Conservation (phyloP, 2,329 filamentous ascomycete genomes). For the Verticillium longisporum region DNA sequence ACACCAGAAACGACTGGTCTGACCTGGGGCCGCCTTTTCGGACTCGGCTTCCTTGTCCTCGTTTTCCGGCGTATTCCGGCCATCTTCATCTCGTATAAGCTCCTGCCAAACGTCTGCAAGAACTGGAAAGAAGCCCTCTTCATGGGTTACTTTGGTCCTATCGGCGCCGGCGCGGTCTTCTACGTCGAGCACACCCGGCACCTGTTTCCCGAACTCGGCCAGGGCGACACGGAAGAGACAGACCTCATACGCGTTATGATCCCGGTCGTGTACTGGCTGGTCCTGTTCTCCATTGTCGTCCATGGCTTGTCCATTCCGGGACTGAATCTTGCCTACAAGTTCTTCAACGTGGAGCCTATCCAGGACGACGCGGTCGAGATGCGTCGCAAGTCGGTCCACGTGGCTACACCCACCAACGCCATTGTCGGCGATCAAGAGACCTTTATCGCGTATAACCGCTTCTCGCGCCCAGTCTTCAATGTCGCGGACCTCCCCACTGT, state of each 20-base stretch:
- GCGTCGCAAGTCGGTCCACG: slow-evolving; percentile 25
- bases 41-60: slow-evolving; percentile 43
- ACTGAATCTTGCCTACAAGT: slow-evolving; percentile 29
- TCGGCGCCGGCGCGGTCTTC: slow-evolving; percentile 69
- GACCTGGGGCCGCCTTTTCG: slow-evolving; percentile 41
- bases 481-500: not conserved
- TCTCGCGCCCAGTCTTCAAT: slow-evolving; percentile 27
- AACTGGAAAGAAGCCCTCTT: slow-evolving; percentile 51
- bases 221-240: slow-evolving; percentile 24
- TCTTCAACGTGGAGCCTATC: slow-evolving; percentile 29
- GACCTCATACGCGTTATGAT: slow-evolving; percentile 25
- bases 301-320: slow-evolving; percentile 40
- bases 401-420: slow-evolving; percentile 29
- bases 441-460: slow-evolving; percentile 40
- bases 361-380: slow-evolving; percentile 31
- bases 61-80: slow-evolving; percentile 49
- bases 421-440: slow-evolving; percentile 23
- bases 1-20: slow-evolving; percentile 42
- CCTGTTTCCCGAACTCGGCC: slow-evolving; percentile 27
- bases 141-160: slow-evolving; percentile 66
- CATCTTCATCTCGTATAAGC: slow-evolving; percentile 44
- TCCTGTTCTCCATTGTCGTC: slow-evolving; percentile 33
- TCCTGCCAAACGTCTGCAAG: slow-evolving; percentile 43
- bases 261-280: slow-evolving; percentile 32
- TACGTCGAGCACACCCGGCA: slow-evolving; percentile 50